Base-by-base conservation (phyloP, 768 basidiomycete genomes). In the Lentinula sp. region DNA sequence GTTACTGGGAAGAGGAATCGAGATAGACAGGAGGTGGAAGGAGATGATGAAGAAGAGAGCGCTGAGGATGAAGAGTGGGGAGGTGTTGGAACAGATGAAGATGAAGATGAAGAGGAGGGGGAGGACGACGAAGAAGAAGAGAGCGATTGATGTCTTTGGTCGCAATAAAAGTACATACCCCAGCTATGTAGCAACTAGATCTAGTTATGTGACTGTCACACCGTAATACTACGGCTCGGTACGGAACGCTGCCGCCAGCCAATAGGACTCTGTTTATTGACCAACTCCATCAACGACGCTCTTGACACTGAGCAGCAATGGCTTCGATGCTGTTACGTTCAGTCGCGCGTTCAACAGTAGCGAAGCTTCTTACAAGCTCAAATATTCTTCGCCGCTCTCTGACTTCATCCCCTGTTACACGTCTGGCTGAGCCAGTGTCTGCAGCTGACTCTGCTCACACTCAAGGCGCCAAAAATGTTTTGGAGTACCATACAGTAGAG, bases 401-500 rank as follows among this genome's bases (percentile, higher is more conserved):
- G 52, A 74, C 79, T 46, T 66, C 75, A 43, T 73, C 79, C 16
- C 50, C 74, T 50, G 59, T 63, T n/a, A 55, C 65, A 16, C 66
- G 65, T 36, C 71, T 72, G 64, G 69, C 73, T 68, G 69, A 78
- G 59, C 60, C 69, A 66, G 45, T 63, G 64, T 62, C 59, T 61
- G 52, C 69, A 8, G 62, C 70, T 10, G 67, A 71, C 60, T 68
- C 76, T 4, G 66, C 68, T 39, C 71, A 74, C 39, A 66, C 66
- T 7, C 71, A 68, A 52, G 67, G 68, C 37, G 59, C 36, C 45
- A 84, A 78, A 76, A 80, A 75, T 65, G 78, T 78, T 2, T 83
- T 85, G 67, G 85, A 87, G 56, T 84, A 84, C 53, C 88, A 91
- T 61, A 79, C 85, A 13, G 91, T 92, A 52, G 93, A 95, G 73